Evolutionary conservation across 306 rosid genomes (phyloP).

Genomic region (Oxytropis ochrocephala): DNA sequence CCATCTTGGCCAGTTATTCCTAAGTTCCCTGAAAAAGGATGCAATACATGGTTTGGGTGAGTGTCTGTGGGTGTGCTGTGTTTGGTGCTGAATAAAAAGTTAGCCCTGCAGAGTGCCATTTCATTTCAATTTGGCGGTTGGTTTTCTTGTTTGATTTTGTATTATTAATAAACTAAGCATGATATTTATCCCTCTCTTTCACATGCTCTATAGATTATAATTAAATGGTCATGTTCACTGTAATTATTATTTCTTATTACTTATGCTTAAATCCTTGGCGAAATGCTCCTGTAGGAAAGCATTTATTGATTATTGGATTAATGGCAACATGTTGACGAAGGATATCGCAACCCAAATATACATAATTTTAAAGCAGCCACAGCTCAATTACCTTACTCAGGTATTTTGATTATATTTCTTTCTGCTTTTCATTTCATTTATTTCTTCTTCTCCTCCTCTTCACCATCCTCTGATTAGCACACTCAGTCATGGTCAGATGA

Average conservation of each 20-base stretch:
- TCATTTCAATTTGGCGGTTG: neutral
- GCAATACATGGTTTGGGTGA: neutral
- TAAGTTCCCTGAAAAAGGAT: neutral
- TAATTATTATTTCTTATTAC: conserved; percentile 1
- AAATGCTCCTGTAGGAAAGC: conserved; percentile 49
- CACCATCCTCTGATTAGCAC: neutral
- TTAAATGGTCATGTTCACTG: conserved; percentile 18
- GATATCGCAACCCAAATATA: conserved; percentile 82
- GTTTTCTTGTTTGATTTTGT: neutral
- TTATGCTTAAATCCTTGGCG: conserved; percentile 6
- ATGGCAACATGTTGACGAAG: conserved; percentile 75
- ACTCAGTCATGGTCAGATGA: neutral
- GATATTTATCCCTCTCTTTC: neutral
- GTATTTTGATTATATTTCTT: conserved; percentile 37
- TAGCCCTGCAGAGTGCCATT: neutral
- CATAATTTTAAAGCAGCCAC: conserved; percentile 79
- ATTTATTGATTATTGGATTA: conserved; percentile 85
- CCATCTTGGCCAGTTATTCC: neutral
- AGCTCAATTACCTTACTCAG: conserved; percentile 77
- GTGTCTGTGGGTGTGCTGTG: neutral
- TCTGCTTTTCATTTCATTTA: conserved; percentile 13
- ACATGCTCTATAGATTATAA: neutral
- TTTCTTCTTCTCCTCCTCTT: conserved; percentile 11
- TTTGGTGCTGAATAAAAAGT: neutral
- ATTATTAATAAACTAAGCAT: neutral